Percentiles rank a stretch among this genome's conserved stretches.
phyloP scores from a whole-genome alignment of 2,329 filamentous ascomycete genomes.

The Fusarium sp. region DNA sequence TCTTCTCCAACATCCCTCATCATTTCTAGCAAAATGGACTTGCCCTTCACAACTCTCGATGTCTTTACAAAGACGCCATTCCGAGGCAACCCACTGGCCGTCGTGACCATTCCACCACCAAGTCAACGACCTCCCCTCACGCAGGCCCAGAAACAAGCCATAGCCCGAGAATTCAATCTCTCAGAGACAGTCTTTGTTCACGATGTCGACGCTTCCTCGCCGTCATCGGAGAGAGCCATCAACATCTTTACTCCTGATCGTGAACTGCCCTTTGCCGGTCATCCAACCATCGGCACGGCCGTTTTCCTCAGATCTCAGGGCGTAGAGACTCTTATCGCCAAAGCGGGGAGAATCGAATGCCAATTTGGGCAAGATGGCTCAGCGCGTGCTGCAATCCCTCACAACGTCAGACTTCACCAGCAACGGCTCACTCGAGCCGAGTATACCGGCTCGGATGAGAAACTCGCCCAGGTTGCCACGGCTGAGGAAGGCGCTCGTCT shows the following conservation, averaged over 20 bases:
- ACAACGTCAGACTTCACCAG: conserved; percentile 72
- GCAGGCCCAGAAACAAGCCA: conserved; percentile 64
- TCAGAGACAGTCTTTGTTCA: conserved; percentile 73
- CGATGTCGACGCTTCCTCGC: conserved; percentile 48
- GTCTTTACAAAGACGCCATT: conserved; percentile 66
- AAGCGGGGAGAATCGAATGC: conserved; percentile 66
- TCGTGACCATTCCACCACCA: conserved; percentile 63
- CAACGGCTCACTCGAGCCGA: conserved; percentile 47
- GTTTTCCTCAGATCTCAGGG: conserved; percentile 56
- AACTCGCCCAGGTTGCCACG: conserved; percentile 31
- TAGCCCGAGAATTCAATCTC: conserved; percentile 72
- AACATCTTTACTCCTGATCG: conserved; percentile 67
- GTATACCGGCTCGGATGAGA: conserved; percentile 34
- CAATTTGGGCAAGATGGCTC: conserved; percentile 48
- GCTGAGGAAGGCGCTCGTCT: conserved; percentile 57
- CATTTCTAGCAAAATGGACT: conserved; percentile 40
- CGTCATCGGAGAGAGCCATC: conserved; percentile 52
- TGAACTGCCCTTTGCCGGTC: conserved; percentile 72
- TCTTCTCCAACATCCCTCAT: not conserved
- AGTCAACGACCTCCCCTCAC: conserved; percentile 44
- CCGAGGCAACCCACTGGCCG: conserved; percentile 69
- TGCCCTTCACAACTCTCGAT: conserved; percentile 65
- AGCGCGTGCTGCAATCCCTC: conserved; percentile 72
- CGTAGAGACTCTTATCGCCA: conserved; percentile 59
- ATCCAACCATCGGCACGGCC: conserved; percentile 69